Evolutionary conservation across 2,329 filamentous ascomycete species (phyloP), one percentile per base, ranked within the genome.

Genomic region (Pseudocercospora vitis): DNA sequence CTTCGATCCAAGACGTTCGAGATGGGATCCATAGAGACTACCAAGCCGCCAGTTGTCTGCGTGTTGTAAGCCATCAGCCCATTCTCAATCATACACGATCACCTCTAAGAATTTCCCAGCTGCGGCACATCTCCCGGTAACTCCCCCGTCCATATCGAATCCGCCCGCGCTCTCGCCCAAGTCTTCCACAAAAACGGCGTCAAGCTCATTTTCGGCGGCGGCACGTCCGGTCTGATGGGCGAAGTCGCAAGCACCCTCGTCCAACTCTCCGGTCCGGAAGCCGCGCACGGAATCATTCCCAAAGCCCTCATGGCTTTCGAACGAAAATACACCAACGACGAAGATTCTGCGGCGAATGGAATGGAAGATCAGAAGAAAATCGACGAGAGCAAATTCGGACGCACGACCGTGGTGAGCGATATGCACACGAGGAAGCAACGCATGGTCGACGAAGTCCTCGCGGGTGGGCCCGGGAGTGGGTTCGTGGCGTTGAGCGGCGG

Each of bases 361-460:
- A 62, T 60, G 71, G 56, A 63, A 18, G 52, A 37, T 32, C 48
- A 58, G 16, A 52, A 52, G 42, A 74, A 87, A 8, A 83, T 86
- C 46, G 82, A 85, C 56, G 79, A 84, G 67, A 65, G 73, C 3
- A 72, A 83, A 4, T 97, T 89, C 69, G 94, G 94, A 4, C 77
- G 80, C 39, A 96, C 91, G n/a, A 96, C 91, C 0, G 83, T 96
- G 7, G 94, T 97, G 28, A 80, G 83, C 62, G 91, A 96, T 70
- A 99, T 97, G 94, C 94, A 99, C 75, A 91, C 89, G 40, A 84
- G 94, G 61, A 99, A 99, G 78, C 84, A 87, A 63, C 80, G 92
- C 75, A 97, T 99, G 94, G 92, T 91, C 7, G 79, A 84, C 64
- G 88, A 92, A 71, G 91, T 97, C 12, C 81, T 95, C 19, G 80